phyloP scores from a whole-genome alignment of 305 asterid genomes.

The Solanum aculeatissimum region DNA sequence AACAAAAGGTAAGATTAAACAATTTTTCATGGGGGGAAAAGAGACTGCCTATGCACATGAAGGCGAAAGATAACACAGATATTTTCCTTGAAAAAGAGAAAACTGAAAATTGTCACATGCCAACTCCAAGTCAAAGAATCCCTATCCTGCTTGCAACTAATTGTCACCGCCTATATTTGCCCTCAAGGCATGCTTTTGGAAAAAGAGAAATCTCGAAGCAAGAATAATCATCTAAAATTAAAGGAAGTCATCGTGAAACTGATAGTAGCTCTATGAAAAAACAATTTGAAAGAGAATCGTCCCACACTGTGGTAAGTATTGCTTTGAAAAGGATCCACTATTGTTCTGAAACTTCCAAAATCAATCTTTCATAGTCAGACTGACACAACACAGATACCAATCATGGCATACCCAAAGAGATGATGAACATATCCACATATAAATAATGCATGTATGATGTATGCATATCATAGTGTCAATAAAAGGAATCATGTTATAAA shows the following conservation, averaged over 20 bases:
- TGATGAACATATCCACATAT: background rate
- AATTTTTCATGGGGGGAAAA: background rate
- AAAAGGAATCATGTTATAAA: background rate
- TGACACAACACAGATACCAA: background rate
- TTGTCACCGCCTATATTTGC: background rate
- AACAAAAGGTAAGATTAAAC: background rate
- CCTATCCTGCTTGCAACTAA: background rate
- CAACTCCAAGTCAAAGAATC: background rate
- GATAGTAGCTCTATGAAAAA: background rate
- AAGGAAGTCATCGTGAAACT: background rate
- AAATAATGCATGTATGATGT: background rate
- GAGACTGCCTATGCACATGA: background rate
- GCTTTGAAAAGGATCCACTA: background rate
- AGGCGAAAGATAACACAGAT: background rate
- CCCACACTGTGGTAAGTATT: background rate
- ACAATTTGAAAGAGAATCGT: background rate
- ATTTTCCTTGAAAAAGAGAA: background rate
- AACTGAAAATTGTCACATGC: background rate
- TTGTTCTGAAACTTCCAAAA: background rate
- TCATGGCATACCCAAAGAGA: background rate
- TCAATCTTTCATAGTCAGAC: background rate
- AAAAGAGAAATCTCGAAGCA: background rate
- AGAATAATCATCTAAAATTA: background rate
- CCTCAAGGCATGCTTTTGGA: background rate
- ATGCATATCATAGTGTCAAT: background rate